A percentile compares a stretch with the other conserved stretches of the same genome.
These are phyloP conservation scores for Venturia carpophila DNA, from an alignment of 2,329 filamentous ascomycete species.

Conservation along the genomic window DNA sequence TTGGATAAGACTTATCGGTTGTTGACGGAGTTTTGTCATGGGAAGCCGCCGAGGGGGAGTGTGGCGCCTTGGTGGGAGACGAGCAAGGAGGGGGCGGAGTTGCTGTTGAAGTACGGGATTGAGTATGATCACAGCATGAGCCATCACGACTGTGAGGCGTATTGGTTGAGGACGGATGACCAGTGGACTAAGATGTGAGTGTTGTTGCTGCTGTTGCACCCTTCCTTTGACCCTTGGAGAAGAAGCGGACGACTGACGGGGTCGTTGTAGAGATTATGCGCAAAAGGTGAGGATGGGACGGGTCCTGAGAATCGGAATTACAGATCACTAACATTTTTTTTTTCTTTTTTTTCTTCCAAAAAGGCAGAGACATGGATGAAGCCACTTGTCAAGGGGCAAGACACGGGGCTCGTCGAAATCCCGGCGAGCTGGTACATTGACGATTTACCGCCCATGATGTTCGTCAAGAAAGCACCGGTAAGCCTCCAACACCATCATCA, in stretches of 20 bases:
- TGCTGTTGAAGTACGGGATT: conserved; percentile 60
- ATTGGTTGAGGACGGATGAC: conserved; percentile 57
- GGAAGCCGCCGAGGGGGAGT: conserved; percentile 60
- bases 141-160: conserved; percentile 57
- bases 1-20: conserved; percentile 61
- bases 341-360: conserved; percentile 40
- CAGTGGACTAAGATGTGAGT: conserved; percentile 54
- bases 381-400: conserved; percentile 50
- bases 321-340: conserved; percentile 37
- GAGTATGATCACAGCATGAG: conserved; percentile 63
- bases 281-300: background rate
- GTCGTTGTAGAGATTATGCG: background rate
- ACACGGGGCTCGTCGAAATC: conserved; percentile 59
- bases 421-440: conserved; percentile 48
- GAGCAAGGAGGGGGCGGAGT: conserved; percentile 56
- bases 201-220: background rate
- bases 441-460: conserved; percentile 62
- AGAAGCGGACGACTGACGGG: background rate
- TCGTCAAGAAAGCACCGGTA: conserved; percentile 54
- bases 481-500: no score
- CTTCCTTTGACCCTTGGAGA: background rate
- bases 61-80: conserved; percentile 73
- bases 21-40: conserved; percentile 55
- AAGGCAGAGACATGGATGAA: conserved; percentile 60
- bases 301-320: background rate